Evolutionary conservation across 1,284 basidiomycete species (phyloP).

Genomic region (Gymnopus androsaceus): DNA sequence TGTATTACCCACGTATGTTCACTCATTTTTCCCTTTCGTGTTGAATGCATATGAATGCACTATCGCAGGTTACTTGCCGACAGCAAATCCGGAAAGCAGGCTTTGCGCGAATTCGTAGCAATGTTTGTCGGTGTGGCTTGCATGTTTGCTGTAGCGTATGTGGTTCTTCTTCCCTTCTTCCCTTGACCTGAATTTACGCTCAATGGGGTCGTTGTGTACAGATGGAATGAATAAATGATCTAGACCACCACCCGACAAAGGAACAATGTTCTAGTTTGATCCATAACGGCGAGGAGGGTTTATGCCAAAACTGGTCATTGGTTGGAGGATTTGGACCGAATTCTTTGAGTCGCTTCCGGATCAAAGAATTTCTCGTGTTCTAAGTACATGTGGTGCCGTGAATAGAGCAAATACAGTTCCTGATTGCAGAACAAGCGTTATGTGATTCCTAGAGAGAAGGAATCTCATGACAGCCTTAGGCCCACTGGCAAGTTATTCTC

Average conservation of each 20-base stretch:
- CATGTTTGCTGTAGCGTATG: conserved; percentile 88
- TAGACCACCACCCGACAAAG: not conserved
- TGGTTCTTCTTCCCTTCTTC: conserved; percentile 34
- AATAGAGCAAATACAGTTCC: no score
- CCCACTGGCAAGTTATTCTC: no score
- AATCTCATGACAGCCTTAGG: no score
- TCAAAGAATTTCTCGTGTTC: no score
- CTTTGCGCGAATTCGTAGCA: conserved; percentile 86
- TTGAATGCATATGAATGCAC: conserved; percentile 4
- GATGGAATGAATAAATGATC: conserved; percentile 80
- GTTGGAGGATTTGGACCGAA: no score
- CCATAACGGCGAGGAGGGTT: no score
- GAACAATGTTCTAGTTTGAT: no score
- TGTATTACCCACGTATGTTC: conserved; percentile 79
- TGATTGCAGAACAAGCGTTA: not conserved
- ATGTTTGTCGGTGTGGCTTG: conserved; percentile 87
- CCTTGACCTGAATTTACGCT: not conserved
- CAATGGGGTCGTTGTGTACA: conserved; percentile 34
- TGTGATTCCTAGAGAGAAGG: no score
- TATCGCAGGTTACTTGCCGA: conserved; percentile 72
- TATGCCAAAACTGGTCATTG: no score
- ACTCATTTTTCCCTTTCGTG: conserved; percentile 23
- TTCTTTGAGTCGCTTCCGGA: no score
- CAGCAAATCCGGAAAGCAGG: conserved; percentile 83
- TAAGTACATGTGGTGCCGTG: no score